These are phyloP conservation scores for Botrytis sinoallii DNA, from an alignment of 2,329 filamentous ascomycete genomes.

Conservation along the genomic window DNA sequence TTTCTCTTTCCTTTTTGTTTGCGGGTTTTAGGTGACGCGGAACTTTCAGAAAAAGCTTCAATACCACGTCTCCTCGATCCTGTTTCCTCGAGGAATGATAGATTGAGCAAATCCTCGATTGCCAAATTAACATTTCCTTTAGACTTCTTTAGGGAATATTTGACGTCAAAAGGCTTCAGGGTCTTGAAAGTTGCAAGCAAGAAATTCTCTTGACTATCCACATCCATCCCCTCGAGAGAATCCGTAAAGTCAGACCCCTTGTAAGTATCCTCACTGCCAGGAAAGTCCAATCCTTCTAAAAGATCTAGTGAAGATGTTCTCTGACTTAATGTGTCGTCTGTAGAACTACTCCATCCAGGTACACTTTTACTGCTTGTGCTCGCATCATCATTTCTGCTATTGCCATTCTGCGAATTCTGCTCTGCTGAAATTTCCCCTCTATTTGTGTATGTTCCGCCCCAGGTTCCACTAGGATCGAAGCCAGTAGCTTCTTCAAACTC, in stretches of 20 bases:
- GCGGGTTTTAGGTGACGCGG: constrained; percentile 34
- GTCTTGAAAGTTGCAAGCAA: constrained; percentile 71
- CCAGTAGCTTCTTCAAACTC: constrained; percentile 65
- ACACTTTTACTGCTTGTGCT: constrained; percentile 30
- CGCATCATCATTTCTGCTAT: constrained; percentile 19
- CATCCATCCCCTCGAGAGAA: constrained; percentile 45
- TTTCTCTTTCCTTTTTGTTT: constrained; percentile 44
- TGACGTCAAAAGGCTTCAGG: constrained; percentile 63
- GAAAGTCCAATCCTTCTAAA: constrained; percentile 30
- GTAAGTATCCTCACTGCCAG: constrained; percentile 46
- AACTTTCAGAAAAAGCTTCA: constrained; percentile 69
- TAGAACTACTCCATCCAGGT: constrained; percentile 31
- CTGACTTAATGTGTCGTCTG: constrained; percentile 34
- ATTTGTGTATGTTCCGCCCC: constrained; percentile 40
- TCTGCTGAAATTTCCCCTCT: constrained; percentile 4
- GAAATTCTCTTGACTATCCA: constrained; percentile 59
- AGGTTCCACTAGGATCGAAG: constrained; percentile 75
- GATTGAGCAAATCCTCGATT: constrained; percentile 77
- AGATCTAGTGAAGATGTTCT: constrained; percentile 28
- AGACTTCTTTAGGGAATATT: constrained; percentile 63
- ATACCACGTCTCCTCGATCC: constrained; percentile 66
- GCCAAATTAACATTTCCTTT: constrained; percentile 65
- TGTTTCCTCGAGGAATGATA: constrained; percentile 71
- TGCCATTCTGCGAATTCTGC: constrained; percentile 21
- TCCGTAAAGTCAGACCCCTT: constrained; percentile 36